Evolutionary conservation across 345 rosid genomes (phyloP), one percentile per base, ranked within the genome.

Genomic region (Linum usitatissimum): DNA sequence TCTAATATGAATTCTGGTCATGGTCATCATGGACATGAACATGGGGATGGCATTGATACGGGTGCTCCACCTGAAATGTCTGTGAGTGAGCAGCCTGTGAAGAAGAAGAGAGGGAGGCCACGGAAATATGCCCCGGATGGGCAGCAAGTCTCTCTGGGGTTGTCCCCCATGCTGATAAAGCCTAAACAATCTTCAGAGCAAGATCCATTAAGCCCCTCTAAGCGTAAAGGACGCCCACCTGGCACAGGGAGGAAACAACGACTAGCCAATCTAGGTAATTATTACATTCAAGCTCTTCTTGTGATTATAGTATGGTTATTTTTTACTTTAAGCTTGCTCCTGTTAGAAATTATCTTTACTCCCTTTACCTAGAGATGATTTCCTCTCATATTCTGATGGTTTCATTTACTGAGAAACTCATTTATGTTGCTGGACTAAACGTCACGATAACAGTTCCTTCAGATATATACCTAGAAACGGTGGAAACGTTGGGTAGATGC

Each of bases 41-140:
- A n/a, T n/a, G n/a, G 49, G 14, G 3, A 10, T 45, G 51, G 77
- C 62, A 77, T 81, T 69, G 79, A 79, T 70, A 78, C 79, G 75
- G 76, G 77, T 60, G 72, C 73, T 68, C 59, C 86, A 66, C 68
- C 91, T 6, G 79, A 77, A 10, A 71, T 76, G 74, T 66, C 73
- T 21, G 55, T 71, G 18, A 54, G 72, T 71, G 89, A 81, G 51
- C 51, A 4, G 66, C 82, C 85, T 1, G 86, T 76, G 68, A 90
- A 88, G 83, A 94, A 88, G 88, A 94, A 94, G 83, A 78, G 99
- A 69, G 99, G 99, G 60, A 77, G 99, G 73, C 99, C 99, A 48
- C 76, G 99, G 64, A 90, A 90, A 71, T 94, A 94, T 72, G 91
- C 81, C 34, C 85, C 84, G 57, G 93, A 80, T 60, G 96, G 95